Evolutionary conservation across 306 rosid genomes (phyloP).

Genomic region (Coriaria nepalensis): DNA sequence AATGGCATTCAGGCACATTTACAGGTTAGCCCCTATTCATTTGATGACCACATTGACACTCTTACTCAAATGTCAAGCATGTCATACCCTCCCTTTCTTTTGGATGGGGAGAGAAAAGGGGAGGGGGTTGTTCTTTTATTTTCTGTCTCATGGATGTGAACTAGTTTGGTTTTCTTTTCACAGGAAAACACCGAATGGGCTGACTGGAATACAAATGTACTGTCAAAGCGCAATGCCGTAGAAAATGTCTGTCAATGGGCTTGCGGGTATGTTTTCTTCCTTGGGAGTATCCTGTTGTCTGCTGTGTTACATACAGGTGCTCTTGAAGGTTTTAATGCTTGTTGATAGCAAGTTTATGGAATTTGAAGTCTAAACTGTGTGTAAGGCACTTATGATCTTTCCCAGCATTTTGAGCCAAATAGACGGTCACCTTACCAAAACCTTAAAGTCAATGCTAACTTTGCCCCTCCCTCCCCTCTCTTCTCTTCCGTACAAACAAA

Average conservation of each 20-base stretch:
- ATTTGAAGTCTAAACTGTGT: too few species aligned
- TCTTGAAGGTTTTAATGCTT: too few species aligned
- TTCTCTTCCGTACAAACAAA: too few species aligned
- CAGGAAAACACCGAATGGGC: conserved; percentile 78
- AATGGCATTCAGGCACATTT: conserved; percentile 47
- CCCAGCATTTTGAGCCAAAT: too few species aligned
- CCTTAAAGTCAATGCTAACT: too few species aligned
- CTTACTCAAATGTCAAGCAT: too few species aligned
- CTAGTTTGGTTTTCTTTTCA: conserved; percentile 8
- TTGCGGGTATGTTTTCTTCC: conserved; percentile 72
- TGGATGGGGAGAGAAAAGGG: too few species aligned
- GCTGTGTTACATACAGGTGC: conserved; percentile 1
- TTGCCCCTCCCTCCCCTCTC: too few species aligned
- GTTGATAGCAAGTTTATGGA: too few species aligned
- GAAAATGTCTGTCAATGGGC: conserved; percentile 94
- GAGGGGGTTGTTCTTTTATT: neutral
- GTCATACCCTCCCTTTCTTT: too few species aligned
- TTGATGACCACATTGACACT: neutral
- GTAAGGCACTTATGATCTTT: too few species aligned
- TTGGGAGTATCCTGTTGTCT: conserved; percentile 4
- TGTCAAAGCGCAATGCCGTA: conserved; percentile 59
- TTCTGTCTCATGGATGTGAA: neutral
- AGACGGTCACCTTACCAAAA: too few species aligned
- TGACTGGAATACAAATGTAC: conserved; percentile 56
- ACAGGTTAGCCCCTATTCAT: conserved; percentile 38